Conservation (phyloP, 192 early-diverging fungal genomes). For the Rhizophlyctis rosea region DNA sequence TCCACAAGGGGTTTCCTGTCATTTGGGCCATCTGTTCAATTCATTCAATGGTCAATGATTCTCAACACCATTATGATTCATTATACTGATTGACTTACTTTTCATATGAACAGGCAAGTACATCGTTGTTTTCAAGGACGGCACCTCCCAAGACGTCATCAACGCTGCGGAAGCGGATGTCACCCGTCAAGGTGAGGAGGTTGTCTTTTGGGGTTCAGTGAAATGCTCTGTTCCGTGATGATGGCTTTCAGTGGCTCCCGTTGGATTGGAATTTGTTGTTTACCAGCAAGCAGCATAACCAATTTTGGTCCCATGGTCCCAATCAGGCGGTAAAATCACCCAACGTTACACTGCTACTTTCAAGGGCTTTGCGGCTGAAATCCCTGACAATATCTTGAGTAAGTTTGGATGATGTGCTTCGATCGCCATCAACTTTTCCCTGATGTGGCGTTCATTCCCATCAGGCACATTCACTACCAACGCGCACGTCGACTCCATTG, state of each 20-base stretch:
- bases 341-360: slow-evolving; percentile 51
- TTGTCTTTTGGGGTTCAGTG: slow-evolving; percentile 13
- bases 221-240: slow-evolving; percentile 13
- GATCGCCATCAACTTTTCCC: too few relatives aligned
- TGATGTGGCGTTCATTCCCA: neutral
- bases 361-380: slow-evolving; percentile 53
- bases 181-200: slow-evolving; percentile 14
- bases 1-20: too few relatives aligned
- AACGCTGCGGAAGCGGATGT: slow-evolving; percentile 36
- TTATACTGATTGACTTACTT: too few relatives aligned
- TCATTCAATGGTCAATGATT: too few relatives aligned
- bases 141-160: slow-evolving; percentile 41
- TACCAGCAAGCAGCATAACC: neutral
- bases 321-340: slow-evolving; percentile 40
- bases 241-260: neutral
- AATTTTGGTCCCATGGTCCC: neutral
- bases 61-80: too few relatives aligned
- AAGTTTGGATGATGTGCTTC: slow-evolving; percentile 9
- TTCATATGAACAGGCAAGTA: slow-evolving; percentile 38
- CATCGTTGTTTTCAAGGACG: slow-evolving; percentile 57
- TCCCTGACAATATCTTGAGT: slow-evolving; percentile 53
- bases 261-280: neutral
- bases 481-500: slow-evolving; percentile 48
- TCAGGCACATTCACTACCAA: slow-evolving; percentile 41
- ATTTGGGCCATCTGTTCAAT: too few relatives aligned